A percentile compares a stretch with the other conserved stretches of the same genome.
These are phyloP conservation scores for Encephalitozoon cuniculi DNA, from an alignment of 371 early-diverging fungal species.

Conservation along the genomic window DNA sequence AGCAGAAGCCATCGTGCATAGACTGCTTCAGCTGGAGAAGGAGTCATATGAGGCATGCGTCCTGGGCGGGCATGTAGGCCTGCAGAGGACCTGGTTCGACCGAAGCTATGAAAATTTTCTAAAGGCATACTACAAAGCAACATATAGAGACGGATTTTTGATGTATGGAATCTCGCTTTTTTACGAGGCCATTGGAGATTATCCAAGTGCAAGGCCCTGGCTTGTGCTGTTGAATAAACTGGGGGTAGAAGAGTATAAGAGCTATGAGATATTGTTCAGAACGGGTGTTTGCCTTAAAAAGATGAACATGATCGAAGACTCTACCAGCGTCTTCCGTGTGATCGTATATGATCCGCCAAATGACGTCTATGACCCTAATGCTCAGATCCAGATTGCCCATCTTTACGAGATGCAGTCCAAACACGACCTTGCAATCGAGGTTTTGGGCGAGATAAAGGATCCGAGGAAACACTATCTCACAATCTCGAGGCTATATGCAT, in stretches of 20 bases:
- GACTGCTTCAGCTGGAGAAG: background rate
- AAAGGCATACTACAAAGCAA: background rate
- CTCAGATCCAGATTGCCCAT: constrained; percentile 21
- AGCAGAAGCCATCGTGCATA: constrained; percentile 3
- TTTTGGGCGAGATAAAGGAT: background rate
- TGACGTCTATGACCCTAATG: background rate
- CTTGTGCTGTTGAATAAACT: background rate
- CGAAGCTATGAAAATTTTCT: constrained; percentile 10
- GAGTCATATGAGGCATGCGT: background rate
- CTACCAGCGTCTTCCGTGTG: background rate
- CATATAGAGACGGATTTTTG: constrained; percentile 2
- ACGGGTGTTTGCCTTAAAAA: constrained; percentile 27
- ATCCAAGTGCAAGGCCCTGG: constrained; percentile 8
- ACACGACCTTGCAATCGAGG: background rate
- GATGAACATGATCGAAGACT: constrained; percentile 8
- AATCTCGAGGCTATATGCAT: background rate
- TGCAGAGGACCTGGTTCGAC: background rate
- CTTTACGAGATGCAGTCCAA: constrained; percentile 25
- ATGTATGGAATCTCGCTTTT: constrained; percentile 25
- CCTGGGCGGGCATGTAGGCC: constrained; percentile 4
- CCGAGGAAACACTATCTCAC: too few species aligned
- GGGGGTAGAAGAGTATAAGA: constrained; percentile 16
- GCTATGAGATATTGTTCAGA: constrained; percentile 16
- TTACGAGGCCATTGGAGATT: constrained; percentile 11
- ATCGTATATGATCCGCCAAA: background rate